These are phyloP conservation scores for Phoenix roebelenii DNA, from an alignment of 176 grass and related monocot species.

Conservation along the genomic window DNA sequence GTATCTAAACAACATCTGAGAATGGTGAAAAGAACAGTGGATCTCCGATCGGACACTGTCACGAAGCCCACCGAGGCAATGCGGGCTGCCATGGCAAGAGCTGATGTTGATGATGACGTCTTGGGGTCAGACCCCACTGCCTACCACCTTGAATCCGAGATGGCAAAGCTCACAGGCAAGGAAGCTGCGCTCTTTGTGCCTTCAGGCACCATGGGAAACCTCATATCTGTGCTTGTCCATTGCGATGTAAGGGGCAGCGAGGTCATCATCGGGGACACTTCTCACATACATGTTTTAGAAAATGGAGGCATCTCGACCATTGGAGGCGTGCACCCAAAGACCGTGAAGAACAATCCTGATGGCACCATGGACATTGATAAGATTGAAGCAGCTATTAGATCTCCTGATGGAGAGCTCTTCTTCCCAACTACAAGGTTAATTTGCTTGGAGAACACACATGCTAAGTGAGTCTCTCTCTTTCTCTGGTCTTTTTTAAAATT, in stretches of 20 bases:
- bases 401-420: slow-evolving; percentile 27
- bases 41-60: slow-evolving; percentile 89
- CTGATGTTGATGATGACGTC: slow-evolving; percentile 86
- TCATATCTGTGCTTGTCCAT: slow-evolving; percentile 73
- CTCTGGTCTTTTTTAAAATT: no score
- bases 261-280: slow-evolving; percentile 73
- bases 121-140: slow-evolving; percentile 72
- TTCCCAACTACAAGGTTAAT: slow-evolving; percentile 77
- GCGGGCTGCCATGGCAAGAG: slow-evolving; percentile 82
- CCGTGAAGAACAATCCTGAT: slow-evolving; percentile 63
- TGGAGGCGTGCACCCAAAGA: slow-evolving; percentile 73
- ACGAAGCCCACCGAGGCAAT: slow-evolving; percentile 78
- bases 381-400: slow-evolving; percentile 58
- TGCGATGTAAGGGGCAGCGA: slow-evolving; percentile 78
- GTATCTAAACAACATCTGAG: not conserved
- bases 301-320: slow-evolving; percentile 83
- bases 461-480: slow-evolving; percentile 49
- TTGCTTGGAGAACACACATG: slow-evolving; percentile 96
- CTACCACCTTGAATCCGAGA: slow-evolving; percentile 39
- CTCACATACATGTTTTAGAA: slow-evolving; percentile 87
- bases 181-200: slow-evolving; percentile 84
- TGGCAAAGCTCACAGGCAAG: slow-evolving; percentile 65
- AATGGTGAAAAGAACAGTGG: slow-evolving; percentile 63
- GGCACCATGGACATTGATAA: slow-evolving; percentile 73
- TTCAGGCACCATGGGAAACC: slow-evolving; percentile 95